Percentiles rank a stretch among this genome's conserved stretches.
These are phyloP conservation scores for Aegilops umbellulata DNA, from an alignment of 176 grass and related monocot genomes.

Conservation along the genomic window DNA sequence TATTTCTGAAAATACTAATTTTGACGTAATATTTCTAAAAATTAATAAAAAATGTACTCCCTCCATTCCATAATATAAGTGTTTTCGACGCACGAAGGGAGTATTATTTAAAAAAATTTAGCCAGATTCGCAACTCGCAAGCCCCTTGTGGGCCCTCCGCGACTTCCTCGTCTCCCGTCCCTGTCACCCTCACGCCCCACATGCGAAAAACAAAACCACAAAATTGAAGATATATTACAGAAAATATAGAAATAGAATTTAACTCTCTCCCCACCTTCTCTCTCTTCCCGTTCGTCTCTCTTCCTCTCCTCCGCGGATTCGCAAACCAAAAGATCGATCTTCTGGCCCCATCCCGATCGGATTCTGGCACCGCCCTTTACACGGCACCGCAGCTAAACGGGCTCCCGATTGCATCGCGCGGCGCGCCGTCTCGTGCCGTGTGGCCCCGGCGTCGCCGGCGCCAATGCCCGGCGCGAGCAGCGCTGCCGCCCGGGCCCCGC, in stretches of 20 bases:
- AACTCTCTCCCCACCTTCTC: not conserved
- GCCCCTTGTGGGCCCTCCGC: conserved; percentile 21
- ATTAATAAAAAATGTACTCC: too few species aligned
- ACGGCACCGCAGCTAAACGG: not conserved
- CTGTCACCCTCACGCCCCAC: conserved; percentile 20
- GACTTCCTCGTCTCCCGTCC: conserved; percentile 12
- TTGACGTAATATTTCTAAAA: too few species aligned
- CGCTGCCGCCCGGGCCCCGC: conserved; percentile 29
- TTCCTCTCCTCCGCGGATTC: conserved; percentile 17
- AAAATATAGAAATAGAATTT: conserved; percentile 26
- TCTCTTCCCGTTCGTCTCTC: conserved; percentile 21
- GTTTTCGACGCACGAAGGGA: too few species aligned
- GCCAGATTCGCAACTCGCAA: not conserved
- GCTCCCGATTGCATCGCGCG: not conserved
- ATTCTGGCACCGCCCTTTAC: not conserved
- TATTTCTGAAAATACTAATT: too few species aligned
- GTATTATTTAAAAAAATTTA: too few species aligned
- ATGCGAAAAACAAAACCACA: not conserved
- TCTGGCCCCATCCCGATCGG: not conserved
- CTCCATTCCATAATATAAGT: too few species aligned
- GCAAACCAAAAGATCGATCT: conserved; percentile 6
- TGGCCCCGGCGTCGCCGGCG: not conserved
- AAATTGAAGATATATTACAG: not conserved
- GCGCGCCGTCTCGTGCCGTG: not conserved
- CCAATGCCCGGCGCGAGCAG: conserved; percentile 27